Conservation (phyloP, 768 basidiomycete species). For the Boletus fagicola region DNA sequence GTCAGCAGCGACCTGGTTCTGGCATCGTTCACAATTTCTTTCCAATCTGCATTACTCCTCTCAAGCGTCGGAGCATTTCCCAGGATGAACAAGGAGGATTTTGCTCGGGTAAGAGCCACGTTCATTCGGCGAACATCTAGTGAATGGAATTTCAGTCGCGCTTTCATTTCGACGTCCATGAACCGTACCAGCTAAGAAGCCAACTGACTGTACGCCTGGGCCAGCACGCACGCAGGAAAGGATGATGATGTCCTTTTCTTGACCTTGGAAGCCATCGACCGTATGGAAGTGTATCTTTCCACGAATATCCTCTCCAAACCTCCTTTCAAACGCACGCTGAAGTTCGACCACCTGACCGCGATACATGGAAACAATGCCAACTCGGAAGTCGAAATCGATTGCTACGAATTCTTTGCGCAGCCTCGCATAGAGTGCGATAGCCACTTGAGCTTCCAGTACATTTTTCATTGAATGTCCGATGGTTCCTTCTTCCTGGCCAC, state of each 20-base stretch:
- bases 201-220: slow-evolving; percentile 74
- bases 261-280: slow-evolving; percentile 98
- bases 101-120: slow-evolving; percentile 96
- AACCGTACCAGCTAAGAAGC: slow-evolving; percentile 76
- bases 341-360: slow-evolving; percentile 83
- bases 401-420: slow-evolving; percentile 63
- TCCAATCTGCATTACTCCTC: slow-evolving; percentile 80
- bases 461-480: slow-evolving; percentile 76
- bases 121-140: slow-evolving; percentile 89
- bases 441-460: slow-evolving; percentile 65
- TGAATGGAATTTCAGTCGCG: neutral
- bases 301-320: slow-evolving; percentile 70
- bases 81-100: slow-evolving; percentile 89
- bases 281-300: slow-evolving; percentile 89
- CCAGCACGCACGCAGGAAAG: slow-evolving; percentile 95
- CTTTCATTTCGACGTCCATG: neutral
- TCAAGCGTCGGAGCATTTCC: slow-evolving; percentile 90
- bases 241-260: slow-evolving; percentile 98
- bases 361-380: slow-evolving; percentile 91
- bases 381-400: slow-evolving; percentile 50
- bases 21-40: slow-evolving; percentile 74
- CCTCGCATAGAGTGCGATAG: slow-evolving; percentile 72
- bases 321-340: slow-evolving; percentile 60
- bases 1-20: slow-evolving; percentile 58
- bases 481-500: slow-evolving; percentile 57